Percentiles rank a stretch among this genome's conserved stretches.
These are phyloP conservation scores for Diaporthe aspalathi DNA, from an alignment of 2,329 filamentous ascomycete genomes.

Conservation along the genomic window DNA sequence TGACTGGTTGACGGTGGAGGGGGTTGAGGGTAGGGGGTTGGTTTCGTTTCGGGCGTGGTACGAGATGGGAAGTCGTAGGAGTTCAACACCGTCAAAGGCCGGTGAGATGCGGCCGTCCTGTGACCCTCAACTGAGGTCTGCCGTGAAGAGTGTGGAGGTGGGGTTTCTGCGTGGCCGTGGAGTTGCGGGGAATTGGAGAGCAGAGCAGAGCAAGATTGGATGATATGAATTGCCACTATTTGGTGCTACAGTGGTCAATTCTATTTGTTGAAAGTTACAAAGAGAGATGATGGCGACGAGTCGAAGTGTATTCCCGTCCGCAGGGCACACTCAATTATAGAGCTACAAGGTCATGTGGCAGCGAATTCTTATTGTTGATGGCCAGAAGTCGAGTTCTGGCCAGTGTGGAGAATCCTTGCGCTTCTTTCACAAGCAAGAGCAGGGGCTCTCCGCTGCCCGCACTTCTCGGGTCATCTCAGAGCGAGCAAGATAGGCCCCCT, in stretches of 20 bases:
- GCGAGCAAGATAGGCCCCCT: constrained; percentile 5
- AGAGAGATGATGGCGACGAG: too few relatives aligned
- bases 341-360: not conserved
- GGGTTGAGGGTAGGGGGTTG: too few relatives aligned
- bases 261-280: not conserved
- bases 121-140: not conserved
- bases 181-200: not conserved
- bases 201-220: not conserved
- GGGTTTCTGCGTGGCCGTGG: not conserved
- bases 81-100: not conserved
- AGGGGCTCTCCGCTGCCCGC: not conserved
- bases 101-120: not conserved
- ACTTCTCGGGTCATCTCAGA: constrained; percentile 22
- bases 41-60: not conserved
- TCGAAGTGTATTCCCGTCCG: not conserved
- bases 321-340: not conserved
- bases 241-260: not conserved
- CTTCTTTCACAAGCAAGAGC: not conserved
- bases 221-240: not conserved
- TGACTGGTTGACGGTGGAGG: too few relatives aligned
- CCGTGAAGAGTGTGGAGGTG: not conserved
- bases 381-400: constrained; percentile 1
- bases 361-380: constrained; percentile 2
- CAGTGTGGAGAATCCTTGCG: constrained; percentile 31
- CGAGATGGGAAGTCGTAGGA: not conserved